phyloP scores from a whole-genome alignment of 2,329 filamentous ascomycete genomes.

The Fusarium sp. region DNA sequence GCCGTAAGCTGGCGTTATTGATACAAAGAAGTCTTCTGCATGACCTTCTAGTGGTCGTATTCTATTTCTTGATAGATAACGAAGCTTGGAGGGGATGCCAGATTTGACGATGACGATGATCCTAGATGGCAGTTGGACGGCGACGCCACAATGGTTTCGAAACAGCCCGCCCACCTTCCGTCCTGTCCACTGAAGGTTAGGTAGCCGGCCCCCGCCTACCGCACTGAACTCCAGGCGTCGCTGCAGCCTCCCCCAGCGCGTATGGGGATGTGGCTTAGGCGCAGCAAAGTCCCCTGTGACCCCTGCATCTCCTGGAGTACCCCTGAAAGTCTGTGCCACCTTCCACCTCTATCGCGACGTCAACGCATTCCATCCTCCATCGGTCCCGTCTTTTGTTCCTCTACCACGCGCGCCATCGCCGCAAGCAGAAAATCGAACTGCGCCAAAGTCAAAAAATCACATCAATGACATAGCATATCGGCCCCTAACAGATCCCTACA shows the following conservation, averaged over 20 bases:
- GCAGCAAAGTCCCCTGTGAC: conserved; percentile 2
- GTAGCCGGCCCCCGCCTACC: background rate
- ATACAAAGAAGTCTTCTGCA: background rate
- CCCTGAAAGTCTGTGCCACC: conserved; percentile 32
- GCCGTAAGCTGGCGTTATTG: conserved; percentile 16
- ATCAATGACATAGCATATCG: conserved; percentile 8
- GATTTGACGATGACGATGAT: conserved; percentile 28
- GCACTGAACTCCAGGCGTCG: background rate
- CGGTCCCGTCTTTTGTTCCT: background rate
- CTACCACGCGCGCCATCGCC: conserved; percentile 26
- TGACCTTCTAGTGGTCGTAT: background rate
- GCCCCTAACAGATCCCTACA: conserved; percentile 4
- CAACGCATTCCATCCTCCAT: conserved; percentile 31
- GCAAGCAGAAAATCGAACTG: conserved; percentile 20
- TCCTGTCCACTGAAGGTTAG: background rate
- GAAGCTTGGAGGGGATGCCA: conserved; percentile 22
- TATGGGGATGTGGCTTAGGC: conserved; percentile 35
- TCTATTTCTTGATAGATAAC: background rate
- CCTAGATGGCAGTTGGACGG: background rate
- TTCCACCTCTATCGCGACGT: conserved; percentile 34
- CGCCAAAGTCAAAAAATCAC: conserved; percentile 14
- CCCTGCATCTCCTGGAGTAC: conserved; percentile 36
- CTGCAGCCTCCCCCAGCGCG: conserved; percentile 4
- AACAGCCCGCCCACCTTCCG: background rate
- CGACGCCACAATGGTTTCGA: conserved; percentile 23